These are phyloP conservation scores for Alloteropsis semialata DNA, from an alignment of 176 grass and related monocot species.

Conservation along the genomic window DNA sequence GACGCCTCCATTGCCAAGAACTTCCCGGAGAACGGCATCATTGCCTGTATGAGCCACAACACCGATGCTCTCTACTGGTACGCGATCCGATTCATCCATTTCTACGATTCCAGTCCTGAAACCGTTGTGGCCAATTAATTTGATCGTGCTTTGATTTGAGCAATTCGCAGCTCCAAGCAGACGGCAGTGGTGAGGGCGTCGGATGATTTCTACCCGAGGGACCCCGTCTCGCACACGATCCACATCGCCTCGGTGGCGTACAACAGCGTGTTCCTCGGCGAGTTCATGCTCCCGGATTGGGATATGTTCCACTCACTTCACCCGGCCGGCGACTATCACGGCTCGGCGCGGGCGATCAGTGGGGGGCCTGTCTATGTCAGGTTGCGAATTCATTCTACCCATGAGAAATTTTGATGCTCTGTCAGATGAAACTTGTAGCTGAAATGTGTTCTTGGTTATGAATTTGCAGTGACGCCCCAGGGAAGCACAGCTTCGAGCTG, in stretches of 20 bases:
- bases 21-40: slow-evolving; percentile 89
- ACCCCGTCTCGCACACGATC: slow-evolving; percentile 88
- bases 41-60: slow-evolving; percentile 98
- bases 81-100: background rate
- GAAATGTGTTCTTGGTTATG: slow-evolving; percentile 14
- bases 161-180: slow-evolving; percentile 70
- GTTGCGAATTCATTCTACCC: slow-evolving; percentile 15
- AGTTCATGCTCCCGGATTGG: slow-evolving; percentile 99
- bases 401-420: background rate
- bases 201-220: slow-evolving; percentile 88
- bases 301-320: slow-evolving; percentile 98
- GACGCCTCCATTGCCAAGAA: slow-evolving; percentile 86
- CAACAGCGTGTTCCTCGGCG: slow-evolving; percentile 93
- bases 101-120: background rate
- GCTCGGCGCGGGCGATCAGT: slow-evolving; percentile 84
- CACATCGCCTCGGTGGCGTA: slow-evolving; percentile 89
- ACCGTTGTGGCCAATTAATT: background rate
- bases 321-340: slow-evolving; percentile 85
- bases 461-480: slow-evolving; percentile 70
- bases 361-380: slow-evolving; percentile 90
- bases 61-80: slow-evolving; percentile 91
- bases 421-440: background rate
- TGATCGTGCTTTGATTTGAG: background rate
- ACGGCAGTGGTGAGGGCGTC: slow-evolving; percentile 90
- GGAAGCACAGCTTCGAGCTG: slow-evolving; percentile 87